Conservation (phyloP, 441 rosid genomes). For the Cnidoscolus chayamansa region DNA sequence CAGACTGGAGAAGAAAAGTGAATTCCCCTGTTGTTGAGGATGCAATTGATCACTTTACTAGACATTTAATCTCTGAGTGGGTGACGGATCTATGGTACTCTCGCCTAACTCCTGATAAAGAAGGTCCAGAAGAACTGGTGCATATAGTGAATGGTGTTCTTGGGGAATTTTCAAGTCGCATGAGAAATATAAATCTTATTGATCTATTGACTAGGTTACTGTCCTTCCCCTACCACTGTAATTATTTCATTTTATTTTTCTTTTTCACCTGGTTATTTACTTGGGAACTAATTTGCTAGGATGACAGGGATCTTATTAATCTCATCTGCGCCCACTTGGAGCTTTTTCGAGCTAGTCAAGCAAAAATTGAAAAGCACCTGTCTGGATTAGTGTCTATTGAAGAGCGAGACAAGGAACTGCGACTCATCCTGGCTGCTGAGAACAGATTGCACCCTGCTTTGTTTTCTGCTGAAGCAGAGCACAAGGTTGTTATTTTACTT, state of each 20-base stretch:
- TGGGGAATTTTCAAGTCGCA: constrained; percentile 78
- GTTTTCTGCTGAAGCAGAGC: constrained; percentile 90
- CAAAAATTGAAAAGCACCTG: constrained; percentile 61
- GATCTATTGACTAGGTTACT: constrained; percentile 81
- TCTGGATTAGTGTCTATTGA: constrained; percentile 49
- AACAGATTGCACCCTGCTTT: constrained; percentile 95
- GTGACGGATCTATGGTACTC: constrained; percentile 92
- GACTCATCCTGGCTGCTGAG: constrained; percentile 61
- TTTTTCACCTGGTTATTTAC: constrained; percentile 15
- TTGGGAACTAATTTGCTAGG: constrained; percentile 36
- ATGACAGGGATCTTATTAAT: constrained; percentile 79
- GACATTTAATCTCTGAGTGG: constrained; percentile 91
- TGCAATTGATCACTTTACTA: constrained; percentile 79
- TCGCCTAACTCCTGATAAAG: constrained; percentile 78
- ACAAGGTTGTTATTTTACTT: constrained; percentile 55
- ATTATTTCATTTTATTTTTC: background rate
- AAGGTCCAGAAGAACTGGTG: constrained; percentile 91
- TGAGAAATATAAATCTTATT: constrained; percentile 77
- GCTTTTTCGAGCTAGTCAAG: constrained; percentile 72
- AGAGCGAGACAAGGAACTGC: constrained; percentile 63
- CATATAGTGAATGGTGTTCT: constrained; percentile 67
- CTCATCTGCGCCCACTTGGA: constrained; percentile 78
- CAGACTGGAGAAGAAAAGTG: constrained; percentile 89
- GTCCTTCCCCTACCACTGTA: constrained; percentile 19
- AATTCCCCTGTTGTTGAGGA: constrained; percentile 88